Base-by-base conservation (phyloP, 164 flowering plant species). In the Sedum album region DNA sequence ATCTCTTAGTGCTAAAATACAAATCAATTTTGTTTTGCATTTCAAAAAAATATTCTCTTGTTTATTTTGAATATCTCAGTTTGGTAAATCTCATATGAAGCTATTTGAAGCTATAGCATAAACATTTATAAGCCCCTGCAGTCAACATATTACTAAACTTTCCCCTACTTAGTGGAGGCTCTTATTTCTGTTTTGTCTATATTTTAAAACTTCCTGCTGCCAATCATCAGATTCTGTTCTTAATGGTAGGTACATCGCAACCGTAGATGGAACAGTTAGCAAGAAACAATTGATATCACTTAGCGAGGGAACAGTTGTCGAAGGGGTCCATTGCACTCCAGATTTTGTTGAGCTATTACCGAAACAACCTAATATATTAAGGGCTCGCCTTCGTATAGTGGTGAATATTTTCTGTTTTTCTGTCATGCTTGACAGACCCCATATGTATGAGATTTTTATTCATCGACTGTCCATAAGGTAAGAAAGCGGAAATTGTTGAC, bases 331-430 rank as follows among this genome's bases (percentile, higher is more conserved):
- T 65, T 95, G 99, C 70, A 76, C 72, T 28, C 99, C 99, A 15
- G 97, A 95, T 76, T 78, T 74, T 71, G 99, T 92, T 70, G 99
- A 92, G 79, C 76, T 88, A 71, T 75, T 95, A 44, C 96, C 94
- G 20, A 77, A 66, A 30, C 94, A 88, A 68, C 92, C 91, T 66
- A 87, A 84, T 75, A 67, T 76, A 18, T 65, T 82, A 36, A 85
- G 86, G 72, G 78, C 82, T 67, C 87, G 96, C 42, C 75, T 94
- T 73, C 96, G 96, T 62, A 84, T 94, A 68, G 99, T 91, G 97
- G 99, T 94, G 87, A 28, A 5, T 28, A 28, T 9, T 57, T 21
- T 64, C 13, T 65, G 26, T n/a, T 65, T 25, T 15, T 38, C 0
- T 65, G 25, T 35, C 66, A 33, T 25, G 6, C 18, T 21, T 36